Base-by-base conservation (phyloP, 192 early-diverging fungal species). In the Diversispora eburnea region DNA sequence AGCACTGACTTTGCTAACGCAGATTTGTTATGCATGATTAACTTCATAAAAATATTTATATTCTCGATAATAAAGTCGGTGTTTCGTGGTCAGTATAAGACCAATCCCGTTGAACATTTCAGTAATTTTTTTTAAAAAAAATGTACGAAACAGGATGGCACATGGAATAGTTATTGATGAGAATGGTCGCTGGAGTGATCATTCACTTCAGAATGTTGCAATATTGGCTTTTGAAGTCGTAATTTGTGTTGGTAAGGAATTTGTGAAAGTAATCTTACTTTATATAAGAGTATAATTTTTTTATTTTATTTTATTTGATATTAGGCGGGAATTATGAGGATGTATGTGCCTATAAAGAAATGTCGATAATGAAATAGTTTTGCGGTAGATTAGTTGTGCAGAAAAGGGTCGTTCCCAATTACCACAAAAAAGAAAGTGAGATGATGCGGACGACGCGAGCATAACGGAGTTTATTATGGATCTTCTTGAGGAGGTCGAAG, bases 31-130 rank as follows among this genome's bases (percentile, higher is more conserved):
- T 71, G 45, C 19, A 71, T 71, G 45, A 8, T 71, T 1, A 71
- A 71, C 25, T 71, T 71, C 25, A 71, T 71, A 56, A 71, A 0
- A 71, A 71, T 8, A 71, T 71, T n/a, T 46, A 45, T 46, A 59
- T 71, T 71, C 59, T 71, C 15, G n/a, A n/a, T 48, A 8, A 71
- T 22, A 19, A 2, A 22, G 41, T 59, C 69, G 13, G 56, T 3
- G 0, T 71, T 71, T 46, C 69, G 59, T 20, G 69, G 56, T 33
- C 56, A 71, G 8, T 71, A 71, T 33, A 71, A 71, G 56, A 17
- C 69, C 13, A 71, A 43, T 25, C 69, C 43, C 15, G 56, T 47
- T 59, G 56, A 71, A 20, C 20, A 47, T 22, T 47, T 71, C 5
- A 58, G 8, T 43, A 45, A 71, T n/a, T n/a, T n/a, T n/a, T 15